Evolutionary conservation across 371 early-diverging fungal species (phyloP).

Genomic region (Rhizopus delemar): DNA sequence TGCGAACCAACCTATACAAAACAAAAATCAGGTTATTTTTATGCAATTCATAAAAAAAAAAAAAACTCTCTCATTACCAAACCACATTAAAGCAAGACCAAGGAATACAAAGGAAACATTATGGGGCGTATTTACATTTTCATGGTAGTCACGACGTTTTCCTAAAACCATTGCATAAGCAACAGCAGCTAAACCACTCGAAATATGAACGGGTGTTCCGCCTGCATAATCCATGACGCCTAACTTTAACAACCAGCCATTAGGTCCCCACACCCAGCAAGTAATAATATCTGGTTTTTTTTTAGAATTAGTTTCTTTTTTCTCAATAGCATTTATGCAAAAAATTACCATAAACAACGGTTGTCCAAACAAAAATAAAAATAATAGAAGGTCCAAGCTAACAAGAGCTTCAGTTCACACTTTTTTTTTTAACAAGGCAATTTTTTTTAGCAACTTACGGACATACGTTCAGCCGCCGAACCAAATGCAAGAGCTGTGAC

Average conservation of each 20-base stretch:
- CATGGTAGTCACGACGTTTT: constrained; percentile 66
- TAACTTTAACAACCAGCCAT: constrained; percentile 72
- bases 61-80: constrained; percentile 67
- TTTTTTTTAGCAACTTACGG: constrained; percentile 32
- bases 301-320: no score
- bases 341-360: constrained; percentile 64
- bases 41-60: not conserved
- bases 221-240: constrained; percentile 84
- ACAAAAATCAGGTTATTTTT: not conserved
- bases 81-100: constrained; percentile 80
- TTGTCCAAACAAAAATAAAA: constrained; percentile 85
- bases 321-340: no score
- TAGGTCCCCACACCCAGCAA: constrained; percentile 81
- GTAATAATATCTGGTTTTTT: constrained; percentile 55
- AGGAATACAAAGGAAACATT: constrained; percentile 81
- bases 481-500: constrained; percentile 77
- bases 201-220: constrained; percentile 83
- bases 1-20: constrained; percentile 33
- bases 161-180: constrained; percentile 81
- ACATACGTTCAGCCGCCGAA: constrained; percentile 84
- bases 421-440: not conserved
- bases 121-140: constrained; percentile 70
- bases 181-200: constrained; percentile 81
- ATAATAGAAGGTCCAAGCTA: constrained; percentile 71
- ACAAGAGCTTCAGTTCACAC: no score